phyloP scores from a whole-genome alignment of 2,329 filamentous ascomycete species.

The Venturia asperata region DNA sequence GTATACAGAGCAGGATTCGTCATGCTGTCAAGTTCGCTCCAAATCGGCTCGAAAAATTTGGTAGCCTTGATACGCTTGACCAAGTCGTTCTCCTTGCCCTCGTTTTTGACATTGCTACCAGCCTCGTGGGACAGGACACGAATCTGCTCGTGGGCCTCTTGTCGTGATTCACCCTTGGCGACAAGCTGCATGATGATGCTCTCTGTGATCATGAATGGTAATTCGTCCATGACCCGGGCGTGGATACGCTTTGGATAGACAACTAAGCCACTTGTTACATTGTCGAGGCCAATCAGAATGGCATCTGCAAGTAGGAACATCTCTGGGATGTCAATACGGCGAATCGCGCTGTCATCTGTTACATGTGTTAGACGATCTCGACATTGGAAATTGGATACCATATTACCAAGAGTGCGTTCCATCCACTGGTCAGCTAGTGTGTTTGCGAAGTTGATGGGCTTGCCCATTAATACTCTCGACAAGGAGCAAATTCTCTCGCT shows the following conservation, averaged over 20 bases:
- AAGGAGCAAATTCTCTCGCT: conserved; percentile 55
- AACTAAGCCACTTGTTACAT: conserved; percentile 65
- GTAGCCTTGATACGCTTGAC: conserved; percentile 67
- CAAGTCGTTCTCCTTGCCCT: conserved; percentile 73
- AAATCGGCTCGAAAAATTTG: conserved; percentile 59
- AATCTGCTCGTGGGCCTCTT: conserved; percentile 70
- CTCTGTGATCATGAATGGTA: conserved; percentile 78
- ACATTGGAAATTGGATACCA: not conserved
- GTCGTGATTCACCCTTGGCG: conserved; percentile 43
- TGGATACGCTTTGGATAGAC: conserved; percentile 71
- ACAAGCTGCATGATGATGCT: conserved; percentile 71
- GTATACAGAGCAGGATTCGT: conserved; percentile 27
- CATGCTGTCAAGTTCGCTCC: conserved; percentile 31
- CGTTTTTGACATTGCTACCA: conserved; percentile 59
- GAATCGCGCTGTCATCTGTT: conserved; percentile 63
- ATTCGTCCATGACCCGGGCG: conserved; percentile 61
- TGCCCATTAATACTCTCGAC: conserved; percentile 48
- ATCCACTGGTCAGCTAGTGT: conserved; percentile 70
- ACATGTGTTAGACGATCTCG: not conserved
- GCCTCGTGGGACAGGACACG: conserved; percentile 73
- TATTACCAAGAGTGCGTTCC: conserved; percentile 52
- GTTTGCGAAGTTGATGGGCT: conserved; percentile 51
- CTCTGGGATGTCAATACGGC: conserved; percentile 47
- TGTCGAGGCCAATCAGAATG: conserved; percentile 58
- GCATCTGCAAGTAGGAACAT: conserved; percentile 44